phyloP scores from a whole-genome alignment of 805 yeast genomes.

The Ogataea populi-albae region DNA sequence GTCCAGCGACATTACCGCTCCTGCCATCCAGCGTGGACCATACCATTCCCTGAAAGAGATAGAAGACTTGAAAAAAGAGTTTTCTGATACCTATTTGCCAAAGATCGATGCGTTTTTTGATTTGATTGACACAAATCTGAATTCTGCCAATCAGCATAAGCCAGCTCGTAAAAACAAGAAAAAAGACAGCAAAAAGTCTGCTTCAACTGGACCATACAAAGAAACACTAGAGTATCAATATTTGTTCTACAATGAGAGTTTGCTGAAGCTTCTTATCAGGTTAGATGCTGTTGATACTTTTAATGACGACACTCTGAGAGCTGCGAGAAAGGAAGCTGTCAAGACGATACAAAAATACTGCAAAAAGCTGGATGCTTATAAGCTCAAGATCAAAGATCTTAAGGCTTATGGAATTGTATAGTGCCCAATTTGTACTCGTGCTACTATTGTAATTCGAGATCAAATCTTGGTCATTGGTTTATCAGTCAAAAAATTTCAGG shows the following conservation, averaged over 20 bases:
- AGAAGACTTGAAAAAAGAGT: constrained; percentile 13
- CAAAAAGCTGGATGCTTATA: constrained; percentile 46
- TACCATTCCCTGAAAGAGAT: constrained; percentile 20
- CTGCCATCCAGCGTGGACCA: too few relatives aligned
- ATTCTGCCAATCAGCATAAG: constrained; percentile 2
- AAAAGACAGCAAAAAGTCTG: constrained; percentile 5
- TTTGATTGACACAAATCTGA: constrained; percentile 15
- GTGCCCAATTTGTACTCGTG: background rate
- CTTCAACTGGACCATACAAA: constrained; percentile 17
- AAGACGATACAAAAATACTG: constrained; percentile 58
- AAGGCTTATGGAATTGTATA: constrained; percentile 15
- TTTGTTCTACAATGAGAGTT: constrained; percentile 62
- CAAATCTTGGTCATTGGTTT: too few relatives aligned
- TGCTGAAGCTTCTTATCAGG: constrained; percentile 62
- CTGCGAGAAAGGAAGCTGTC: constrained; percentile 57
- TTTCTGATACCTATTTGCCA: constrained; percentile 16
- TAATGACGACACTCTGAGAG: constrained; percentile 48
- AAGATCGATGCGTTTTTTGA: constrained; percentile 12
- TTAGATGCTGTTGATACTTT: constrained; percentile 56
- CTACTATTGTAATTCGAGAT: too few relatives aligned
- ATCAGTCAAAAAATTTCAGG: too few relatives aligned
- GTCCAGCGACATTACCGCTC: constrained; percentile 19
- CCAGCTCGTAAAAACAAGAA: constrained; percentile 10
- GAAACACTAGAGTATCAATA: constrained; percentile 42
- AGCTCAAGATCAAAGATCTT: constrained; percentile 20